Evolutionary conservation across 1,284 basidiomycete genomes (phyloP).

Genomic region (Schizophyllum amplum): DNA sequence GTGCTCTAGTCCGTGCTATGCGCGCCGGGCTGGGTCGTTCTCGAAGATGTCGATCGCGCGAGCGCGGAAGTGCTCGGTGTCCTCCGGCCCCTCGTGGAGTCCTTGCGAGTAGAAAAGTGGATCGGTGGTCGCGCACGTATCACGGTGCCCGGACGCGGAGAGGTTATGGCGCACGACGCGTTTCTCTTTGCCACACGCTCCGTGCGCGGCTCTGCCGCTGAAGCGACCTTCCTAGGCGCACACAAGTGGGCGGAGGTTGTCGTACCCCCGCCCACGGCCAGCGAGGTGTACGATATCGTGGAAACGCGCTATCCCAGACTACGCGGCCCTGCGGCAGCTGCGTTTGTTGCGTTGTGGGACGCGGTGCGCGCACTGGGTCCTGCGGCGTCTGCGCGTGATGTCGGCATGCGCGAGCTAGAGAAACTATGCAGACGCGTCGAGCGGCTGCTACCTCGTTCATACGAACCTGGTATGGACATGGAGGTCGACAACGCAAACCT

Average conservation of each 20-base stretch:
- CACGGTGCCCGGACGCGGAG: constrained; percentile 61
- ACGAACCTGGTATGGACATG: constrained; percentile 28
- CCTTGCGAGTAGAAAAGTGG: constrained; percentile 65
- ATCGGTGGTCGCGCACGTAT: constrained; percentile 70
- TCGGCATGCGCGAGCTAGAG: constrained; percentile 83
- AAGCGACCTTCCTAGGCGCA: constrained; percentile 69
- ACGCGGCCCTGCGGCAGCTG: constrained; percentile 34
- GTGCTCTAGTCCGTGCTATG: constrained; percentile 87
- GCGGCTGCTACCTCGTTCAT: constrained; percentile 43
- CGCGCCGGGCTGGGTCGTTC: constrained; percentile 38
- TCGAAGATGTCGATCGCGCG: constrained; percentile 90
- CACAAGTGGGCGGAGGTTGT: constrained; percentile 76
- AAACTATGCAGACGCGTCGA: constrained; percentile 81
- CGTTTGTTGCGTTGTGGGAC: constrained; percentile 60
- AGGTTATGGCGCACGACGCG: constrained; percentile 62
- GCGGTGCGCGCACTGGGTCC: constrained; percentile 39
- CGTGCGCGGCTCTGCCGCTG: constrained; percentile 33
- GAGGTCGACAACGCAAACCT: constrained; percentile 21
- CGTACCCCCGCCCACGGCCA: constrained; percentile 49
- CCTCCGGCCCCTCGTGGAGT: constrained; percentile 78
- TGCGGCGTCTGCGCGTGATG: constrained; percentile 43
- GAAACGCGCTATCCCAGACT: constrained; percentile 59
- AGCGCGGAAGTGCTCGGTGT: constrained; percentile 82
- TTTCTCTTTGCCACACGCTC: constrained; percentile 85
- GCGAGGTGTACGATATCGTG: constrained; percentile 68